These are phyloP conservation scores for Novymonas esmeraldas DNA, from an alignment of 208 protist species.

Conservation along the genomic window DNA sequence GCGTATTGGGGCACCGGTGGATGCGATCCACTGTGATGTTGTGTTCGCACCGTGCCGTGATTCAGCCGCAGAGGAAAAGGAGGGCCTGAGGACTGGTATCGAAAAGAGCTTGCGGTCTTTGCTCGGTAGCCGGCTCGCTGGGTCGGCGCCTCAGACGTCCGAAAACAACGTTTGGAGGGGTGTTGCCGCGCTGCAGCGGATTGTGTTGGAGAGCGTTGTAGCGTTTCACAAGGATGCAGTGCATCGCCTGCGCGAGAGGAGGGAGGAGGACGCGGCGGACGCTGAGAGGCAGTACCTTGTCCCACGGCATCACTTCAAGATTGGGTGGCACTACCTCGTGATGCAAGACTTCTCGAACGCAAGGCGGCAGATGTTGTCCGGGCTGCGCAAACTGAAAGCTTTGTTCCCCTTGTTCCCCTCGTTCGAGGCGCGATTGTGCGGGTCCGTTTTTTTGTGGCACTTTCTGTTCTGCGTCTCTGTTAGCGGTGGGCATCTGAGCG, in stretches of 20 bases:
- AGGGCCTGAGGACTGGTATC: constrained; percentile 11
- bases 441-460: constrained; percentile 56
- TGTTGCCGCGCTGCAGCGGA: constrained; percentile 21
- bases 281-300: constrained; percentile 7
- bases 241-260: constrained; percentile 16
- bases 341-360: constrained; percentile 44
- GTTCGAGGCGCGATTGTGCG: constrained; percentile 49
- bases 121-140: constrained; percentile 26
- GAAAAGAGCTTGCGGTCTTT: constrained; percentile 25
- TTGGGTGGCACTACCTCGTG: constrained; percentile 69
- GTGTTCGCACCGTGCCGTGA: constrained; percentile 25
- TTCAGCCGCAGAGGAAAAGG: background rate
- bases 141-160: constrained; percentile 21
- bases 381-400: constrained; percentile 32
- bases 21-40: constrained; percentile 18
- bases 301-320: constrained; percentile 48
- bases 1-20: constrained; percentile 6
- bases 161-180: constrained; percentile 20
- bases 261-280: constrained; percentile 11
- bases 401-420: constrained; percentile 41
- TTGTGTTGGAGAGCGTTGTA: constrained; percentile 15
- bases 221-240: constrained; percentile 35
- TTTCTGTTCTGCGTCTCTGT: constrained; percentile 39
- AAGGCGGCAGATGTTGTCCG: constrained; percentile 42
- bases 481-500: constrained; percentile 39